These are phyloP conservation scores for Naganishia sp. DNA, from an alignment of 1,284 basidiomycete species.

Conservation along the genomic window DNA sequence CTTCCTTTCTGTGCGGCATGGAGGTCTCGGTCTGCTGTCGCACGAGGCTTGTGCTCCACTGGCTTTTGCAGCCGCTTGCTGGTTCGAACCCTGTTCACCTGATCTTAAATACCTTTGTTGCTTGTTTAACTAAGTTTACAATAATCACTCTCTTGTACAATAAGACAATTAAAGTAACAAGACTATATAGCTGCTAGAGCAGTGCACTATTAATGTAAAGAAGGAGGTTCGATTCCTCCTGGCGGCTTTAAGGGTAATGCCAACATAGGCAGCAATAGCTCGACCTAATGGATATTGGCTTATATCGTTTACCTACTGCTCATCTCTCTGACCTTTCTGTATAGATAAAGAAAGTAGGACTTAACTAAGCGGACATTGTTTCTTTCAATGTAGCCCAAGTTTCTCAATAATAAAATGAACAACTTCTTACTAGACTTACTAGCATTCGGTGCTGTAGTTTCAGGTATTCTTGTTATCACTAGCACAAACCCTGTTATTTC, in stretches of 20 bases:
- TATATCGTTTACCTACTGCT: slow-evolving; percentile 3
- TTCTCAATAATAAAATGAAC: slow-evolving; percentile 43
- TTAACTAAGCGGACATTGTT: slow-evolving; percentile 3
- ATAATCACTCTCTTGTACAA: no score
- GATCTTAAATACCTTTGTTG: no score
- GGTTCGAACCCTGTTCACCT: no score
- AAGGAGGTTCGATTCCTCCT: slow-evolving; percentile 36
- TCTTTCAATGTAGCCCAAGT: slow-evolving; percentile 36
- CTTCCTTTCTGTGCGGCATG: no score
- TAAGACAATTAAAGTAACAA: no score
- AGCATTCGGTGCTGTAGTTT: slow-evolving; percentile 47
- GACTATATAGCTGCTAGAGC: slow-evolving; percentile 5
- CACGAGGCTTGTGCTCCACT: no score
- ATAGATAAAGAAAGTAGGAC: slow-evolving; percentile 28
- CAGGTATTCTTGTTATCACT: slow-evolving; percentile 49
- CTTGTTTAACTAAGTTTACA: no score
- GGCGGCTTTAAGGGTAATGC: slow-evolving; percentile 29
- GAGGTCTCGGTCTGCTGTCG: no score
- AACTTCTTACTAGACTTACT: slow-evolving; percentile 47
- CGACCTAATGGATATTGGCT: slow-evolving; percentile 28
- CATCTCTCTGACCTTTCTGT: not conserved
- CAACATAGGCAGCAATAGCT: slow-evolving; percentile 27
- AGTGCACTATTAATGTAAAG: slow-evolving; percentile 34
- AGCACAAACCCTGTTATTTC: slow-evolving; percentile 50
- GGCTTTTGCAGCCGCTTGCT: no score